Evolutionary conservation across 306 rosid genomes (phyloP).

Genomic region (Erythrophleum fordii): DNA sequence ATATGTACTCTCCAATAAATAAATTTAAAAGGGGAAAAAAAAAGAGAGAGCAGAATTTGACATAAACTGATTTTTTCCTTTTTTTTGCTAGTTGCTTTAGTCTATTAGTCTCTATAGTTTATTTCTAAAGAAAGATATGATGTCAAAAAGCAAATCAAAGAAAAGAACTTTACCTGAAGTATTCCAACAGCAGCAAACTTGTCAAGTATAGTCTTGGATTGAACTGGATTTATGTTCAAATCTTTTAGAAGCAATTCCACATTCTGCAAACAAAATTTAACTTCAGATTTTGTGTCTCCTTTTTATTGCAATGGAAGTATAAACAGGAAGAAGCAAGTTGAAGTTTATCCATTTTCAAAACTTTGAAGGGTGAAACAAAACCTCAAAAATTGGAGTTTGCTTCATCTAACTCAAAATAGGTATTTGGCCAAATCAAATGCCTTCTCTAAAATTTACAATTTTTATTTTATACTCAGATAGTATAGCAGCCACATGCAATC

Average conservation of each 20-base stretch:
- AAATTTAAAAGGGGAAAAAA: too few relatives aligned
- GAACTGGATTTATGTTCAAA: constrained; percentile 54
- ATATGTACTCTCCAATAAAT: not conserved
- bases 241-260: constrained; percentile 65
- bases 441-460: not conserved
- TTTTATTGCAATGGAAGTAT: constrained; percentile 19
- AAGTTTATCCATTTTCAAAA: not conserved
- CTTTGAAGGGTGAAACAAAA: not conserved
- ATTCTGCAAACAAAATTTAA: constrained; percentile 51
- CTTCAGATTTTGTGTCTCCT: constrained; percentile 11
- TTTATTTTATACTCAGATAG: not conserved
- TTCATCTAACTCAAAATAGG: constrained; percentile 8
- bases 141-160: not conserved
- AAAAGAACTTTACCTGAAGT: constrained; percentile 67
- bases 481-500: not conserved
- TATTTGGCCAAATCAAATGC: not conserved
- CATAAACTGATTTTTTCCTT: not conserved
- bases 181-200: constrained; percentile 97
- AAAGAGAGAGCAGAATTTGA: not conserved
- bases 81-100: not conserved
- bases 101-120: not conserved
- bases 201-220: constrained; percentile 66
- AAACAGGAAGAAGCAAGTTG: not conserved
- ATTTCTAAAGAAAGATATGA: not conserved
- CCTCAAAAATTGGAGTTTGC: constrained; percentile 9